phyloP scores from a whole-genome alignment of 441 rosid species.

The Corymbia calophylla region DNA sequence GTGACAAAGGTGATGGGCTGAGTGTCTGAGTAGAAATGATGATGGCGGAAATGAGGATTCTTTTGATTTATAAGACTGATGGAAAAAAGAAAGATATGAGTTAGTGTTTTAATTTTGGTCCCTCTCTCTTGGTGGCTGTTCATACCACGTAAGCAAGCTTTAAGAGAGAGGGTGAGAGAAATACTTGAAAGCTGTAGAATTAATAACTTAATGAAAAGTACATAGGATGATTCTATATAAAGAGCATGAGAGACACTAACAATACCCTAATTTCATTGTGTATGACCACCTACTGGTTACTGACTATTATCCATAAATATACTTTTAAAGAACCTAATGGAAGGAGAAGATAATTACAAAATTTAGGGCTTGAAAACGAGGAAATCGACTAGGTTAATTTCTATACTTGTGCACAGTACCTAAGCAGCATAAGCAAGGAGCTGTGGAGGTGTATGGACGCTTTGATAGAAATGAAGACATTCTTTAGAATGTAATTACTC shows the following conservation, averaged over 20 bases:
- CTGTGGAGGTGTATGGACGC: not conserved
- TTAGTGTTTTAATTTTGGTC: not conserved
- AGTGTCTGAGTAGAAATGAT: not conserved
- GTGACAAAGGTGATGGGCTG: not conserved
- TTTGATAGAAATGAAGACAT: not conserved
- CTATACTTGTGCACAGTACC: not conserved
- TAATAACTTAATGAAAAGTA: not conserved
- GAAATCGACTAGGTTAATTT: not conserved
- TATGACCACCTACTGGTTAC: not conserved
- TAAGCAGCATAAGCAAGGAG: not conserved
- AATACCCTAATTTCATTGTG: not conserved
- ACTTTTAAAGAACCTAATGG: not conserved
- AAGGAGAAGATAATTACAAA: not conserved
- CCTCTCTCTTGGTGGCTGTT: not conserved
- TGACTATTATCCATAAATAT: not conserved
- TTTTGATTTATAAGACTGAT: not conserved
- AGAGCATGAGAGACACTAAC: not conserved
- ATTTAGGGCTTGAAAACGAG: not conserved
- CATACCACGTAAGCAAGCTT: not conserved
- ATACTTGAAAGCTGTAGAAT: not conserved
- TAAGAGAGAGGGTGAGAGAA: not conserved
- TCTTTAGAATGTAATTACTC: not conserved
- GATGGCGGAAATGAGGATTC: not conserved
- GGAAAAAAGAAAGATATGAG: not conserved
- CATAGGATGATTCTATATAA: not conserved